These are phyloP conservation scores for Syncephalastrum sp. DNA, from an alignment of 371 early-diverging fungal genomes.

Conservation along the genomic window DNA sequence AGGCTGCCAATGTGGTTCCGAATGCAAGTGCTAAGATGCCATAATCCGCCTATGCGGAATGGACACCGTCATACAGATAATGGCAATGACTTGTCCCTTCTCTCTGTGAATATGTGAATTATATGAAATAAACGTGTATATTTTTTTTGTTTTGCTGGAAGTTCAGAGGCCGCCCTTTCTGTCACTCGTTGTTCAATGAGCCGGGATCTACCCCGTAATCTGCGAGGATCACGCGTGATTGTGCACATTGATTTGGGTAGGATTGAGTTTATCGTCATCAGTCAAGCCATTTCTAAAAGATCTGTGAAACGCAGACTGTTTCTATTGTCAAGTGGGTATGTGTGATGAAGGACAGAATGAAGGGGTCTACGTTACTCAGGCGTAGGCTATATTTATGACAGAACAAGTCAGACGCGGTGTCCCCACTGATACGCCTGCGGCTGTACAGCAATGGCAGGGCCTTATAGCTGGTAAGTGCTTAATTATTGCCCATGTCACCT, in stretches of 20 bases:
- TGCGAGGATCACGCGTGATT: slow-evolving; percentile 57
- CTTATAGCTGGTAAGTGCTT: slow-evolving; percentile 75
- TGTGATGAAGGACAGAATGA: background rate
- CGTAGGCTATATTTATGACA: slow-evolving; percentile 13
- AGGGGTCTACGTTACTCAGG: background rate
- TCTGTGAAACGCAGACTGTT: slow-evolving; percentile 55
- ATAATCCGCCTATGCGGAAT: no score
- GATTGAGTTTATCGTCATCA: background rate
- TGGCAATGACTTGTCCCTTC: no score
- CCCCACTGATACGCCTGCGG: slow-evolving; percentile 68
- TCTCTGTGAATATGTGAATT: no score
- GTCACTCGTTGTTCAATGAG: no score
- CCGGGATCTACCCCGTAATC: slow-evolving; percentile 37
- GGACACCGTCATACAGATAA: no score
- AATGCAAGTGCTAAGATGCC: slow-evolving; percentile 2
- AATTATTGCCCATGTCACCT: background rate
- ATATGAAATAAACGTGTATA: no score
- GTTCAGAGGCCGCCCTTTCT: no score
- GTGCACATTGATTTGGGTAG: slow-evolving; percentile 63
- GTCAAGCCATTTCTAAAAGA: background rate
- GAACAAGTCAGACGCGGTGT: slow-evolving; percentile 77
- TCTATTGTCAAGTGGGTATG: slow-evolving; percentile 79
- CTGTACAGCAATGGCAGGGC: slow-evolving; percentile 90
- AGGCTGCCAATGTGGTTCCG: slow-evolving; percentile 1
- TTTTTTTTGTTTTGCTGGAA: no score